phyloP scores from a whole-genome alignment of 805 yeast genomes.

The Pichia rugopelliculosa region DNA sequence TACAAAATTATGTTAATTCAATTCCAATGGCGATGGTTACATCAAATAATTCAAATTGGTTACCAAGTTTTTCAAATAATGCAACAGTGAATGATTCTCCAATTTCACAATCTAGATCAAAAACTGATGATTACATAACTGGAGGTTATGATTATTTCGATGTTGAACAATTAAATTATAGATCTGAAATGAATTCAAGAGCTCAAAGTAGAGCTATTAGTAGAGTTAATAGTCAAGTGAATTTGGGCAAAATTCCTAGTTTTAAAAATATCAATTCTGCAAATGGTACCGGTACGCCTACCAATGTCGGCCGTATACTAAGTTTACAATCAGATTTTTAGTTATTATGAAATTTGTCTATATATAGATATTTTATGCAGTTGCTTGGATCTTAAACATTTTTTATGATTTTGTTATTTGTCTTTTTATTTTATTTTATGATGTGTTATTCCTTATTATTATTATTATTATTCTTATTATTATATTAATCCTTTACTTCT shows the following conservation, averaged over 20 bases:
- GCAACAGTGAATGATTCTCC: neutral
- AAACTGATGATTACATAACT: slow-evolving; percentile 30
- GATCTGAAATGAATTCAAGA: slow-evolving; percentile 32
- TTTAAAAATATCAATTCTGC: slow-evolving; percentile 8
- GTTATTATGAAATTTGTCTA: neutral
- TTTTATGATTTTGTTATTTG: neutral
- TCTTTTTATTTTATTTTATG: neutral
- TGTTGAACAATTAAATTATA: slow-evolving; percentile 44
- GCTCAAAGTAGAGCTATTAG: slow-evolving; percentile 22
- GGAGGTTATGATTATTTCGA: slow-evolving; percentile 60
- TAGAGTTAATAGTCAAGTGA: slow-evolving; percentile 17
- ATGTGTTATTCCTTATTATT: too few relatives aligned
- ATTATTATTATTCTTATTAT: too few relatives aligned
- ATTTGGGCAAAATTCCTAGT: slow-evolving; percentile 10
- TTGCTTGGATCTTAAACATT: too few relatives aligned
- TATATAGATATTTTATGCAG: too few relatives aligned
- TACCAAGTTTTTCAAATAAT: slow-evolving; percentile 5
- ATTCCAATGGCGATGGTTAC: slow-evolving; percentile 28
- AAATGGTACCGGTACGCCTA: slow-evolving; percentile 1
- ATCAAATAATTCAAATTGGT: slow-evolving; percentile 21
- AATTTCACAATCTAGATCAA: neutral
- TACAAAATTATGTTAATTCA: slow-evolving; percentile 24
- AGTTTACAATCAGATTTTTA: slow-evolving; percentile 19
- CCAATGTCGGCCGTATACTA: slow-evolving; percentile 21
- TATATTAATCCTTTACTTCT: too few relatives aligned